Percentiles rank a stretch among this genome's conserved stretches.
phyloP scores from a whole-genome alignment of 2,329 filamentous ascomycete species.

The Parastagonospora nodorum region DNA sequence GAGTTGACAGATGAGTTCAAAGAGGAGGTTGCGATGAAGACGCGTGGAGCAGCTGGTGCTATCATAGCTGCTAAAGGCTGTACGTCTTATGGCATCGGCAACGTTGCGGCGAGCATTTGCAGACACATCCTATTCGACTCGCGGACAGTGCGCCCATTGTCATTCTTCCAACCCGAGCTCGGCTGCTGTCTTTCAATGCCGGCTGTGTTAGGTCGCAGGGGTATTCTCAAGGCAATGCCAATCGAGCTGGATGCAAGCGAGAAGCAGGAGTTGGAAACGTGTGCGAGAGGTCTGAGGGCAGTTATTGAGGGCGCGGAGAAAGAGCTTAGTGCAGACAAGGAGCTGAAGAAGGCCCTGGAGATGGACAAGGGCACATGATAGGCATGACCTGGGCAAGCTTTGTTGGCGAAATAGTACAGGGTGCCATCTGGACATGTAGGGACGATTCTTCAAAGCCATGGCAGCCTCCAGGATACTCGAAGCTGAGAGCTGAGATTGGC shows the following conservation, averaged over 20 bases:
- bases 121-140: slow-evolving; percentile 57
- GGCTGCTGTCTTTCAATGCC: slow-evolving; percentile 58
- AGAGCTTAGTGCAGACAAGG: slow-evolving; percentile 34
- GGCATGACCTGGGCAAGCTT: neutral
- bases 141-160: slow-evolving; percentile 54
- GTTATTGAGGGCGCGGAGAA: slow-evolving; percentile 47
- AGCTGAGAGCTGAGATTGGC: no score
- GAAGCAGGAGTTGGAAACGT: slow-evolving; percentile 37
- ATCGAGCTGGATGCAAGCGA: slow-evolving; percentile 44
- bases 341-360: slow-evolving; percentile 32
- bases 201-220: slow-evolving; percentile 54
- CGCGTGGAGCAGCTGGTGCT: slow-evolving; percentile 53
- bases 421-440: no score
- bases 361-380: slow-evolving; percentile 16
- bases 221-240: slow-evolving; percentile 50
- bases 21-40: slow-evolving; percentile 50
- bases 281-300: slow-evolving; percentile 42
- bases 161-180: slow-evolving; percentile 55
- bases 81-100: slow-evolving; percentile 57
- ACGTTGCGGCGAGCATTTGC: slow-evolving; percentile 56
- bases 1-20: slow-evolving; percentile 31
- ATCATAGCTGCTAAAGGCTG: slow-evolving; percentile 59
- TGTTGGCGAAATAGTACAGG: no score
- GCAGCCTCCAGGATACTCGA: no score
- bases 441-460: no score